Evolutionary conservation across 805 yeast genomes (phyloP).

Genomic region (Yamadazyma philogaea): DNA sequence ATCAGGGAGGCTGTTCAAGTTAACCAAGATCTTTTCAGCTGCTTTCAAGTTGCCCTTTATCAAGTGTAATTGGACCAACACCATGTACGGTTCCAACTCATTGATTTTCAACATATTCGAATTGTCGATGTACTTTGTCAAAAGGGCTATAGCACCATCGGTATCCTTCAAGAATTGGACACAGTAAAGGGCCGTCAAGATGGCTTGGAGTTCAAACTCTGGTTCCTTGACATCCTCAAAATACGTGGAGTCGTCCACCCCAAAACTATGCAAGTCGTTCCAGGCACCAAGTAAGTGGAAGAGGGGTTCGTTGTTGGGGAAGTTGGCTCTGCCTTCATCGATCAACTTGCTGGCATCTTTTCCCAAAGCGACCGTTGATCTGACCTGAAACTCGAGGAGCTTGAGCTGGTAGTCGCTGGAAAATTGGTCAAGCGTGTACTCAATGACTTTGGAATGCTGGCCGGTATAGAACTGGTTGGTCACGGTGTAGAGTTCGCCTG

Average conservation of each 20-base stretch:
- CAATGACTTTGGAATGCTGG: constrained; percentile 46
- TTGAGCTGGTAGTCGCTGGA: constrained; percentile 35
- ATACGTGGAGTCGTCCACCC: constrained; percentile 41
- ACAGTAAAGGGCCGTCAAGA: constrained; percentile 37
- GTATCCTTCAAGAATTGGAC: constrained; percentile 34
- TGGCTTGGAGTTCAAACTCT: constrained; percentile 39
- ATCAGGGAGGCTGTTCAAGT: constrained; percentile 33
- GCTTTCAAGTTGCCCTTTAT: constrained; percentile 32
- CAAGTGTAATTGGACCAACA: constrained; percentile 39
- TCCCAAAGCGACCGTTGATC: constrained; percentile 36
- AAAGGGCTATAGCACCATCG: constrained; percentile 34
- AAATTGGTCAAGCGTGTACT: constrained; percentile 37
- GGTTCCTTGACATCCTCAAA: constrained; percentile 38
- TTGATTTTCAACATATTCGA: constrained; percentile 20
- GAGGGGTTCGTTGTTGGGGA: constrained; percentile 32
- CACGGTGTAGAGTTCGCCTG: constrained; percentile 52
- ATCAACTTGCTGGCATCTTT: constrained; percentile 40
- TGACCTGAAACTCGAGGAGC: constrained; percentile 39
- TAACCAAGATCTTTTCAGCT: constrained; percentile 32
- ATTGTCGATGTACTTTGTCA: constrained; percentile 27
- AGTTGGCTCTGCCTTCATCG: constrained; percentile 31
- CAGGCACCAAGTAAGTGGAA: constrained; percentile 41
- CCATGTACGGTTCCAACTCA: constrained; percentile 41
- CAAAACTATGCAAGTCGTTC: constrained; percentile 42
- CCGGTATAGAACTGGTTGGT: constrained; percentile 62